Conservation (phyloP, 805 yeast genomes). For the Suhomyces pyralidae region DNA sequence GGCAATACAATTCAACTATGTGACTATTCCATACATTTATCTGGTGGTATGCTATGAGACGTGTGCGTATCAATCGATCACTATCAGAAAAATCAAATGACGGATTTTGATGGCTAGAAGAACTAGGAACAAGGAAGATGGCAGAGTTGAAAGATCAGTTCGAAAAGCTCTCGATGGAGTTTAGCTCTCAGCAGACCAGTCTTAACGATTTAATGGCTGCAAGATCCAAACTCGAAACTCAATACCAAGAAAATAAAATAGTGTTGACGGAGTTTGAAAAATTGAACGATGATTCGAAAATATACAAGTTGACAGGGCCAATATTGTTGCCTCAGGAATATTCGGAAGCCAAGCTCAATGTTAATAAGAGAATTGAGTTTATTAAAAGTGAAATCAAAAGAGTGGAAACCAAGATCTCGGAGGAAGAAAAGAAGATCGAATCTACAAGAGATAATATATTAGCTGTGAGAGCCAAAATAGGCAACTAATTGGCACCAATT, state of each 20-base stretch:
- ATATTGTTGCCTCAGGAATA: slow-evolving; percentile 87
- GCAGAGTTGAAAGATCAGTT: slow-evolving; percentile 22
- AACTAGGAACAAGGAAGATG: neutral
- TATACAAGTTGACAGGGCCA: slow-evolving; percentile 89
- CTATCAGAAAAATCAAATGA: neutral
- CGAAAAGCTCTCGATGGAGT: slow-evolving; percentile 44
- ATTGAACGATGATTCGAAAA: slow-evolving; percentile 65
- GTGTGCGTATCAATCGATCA: neutral
- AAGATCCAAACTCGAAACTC: slow-evolving; percentile 89
- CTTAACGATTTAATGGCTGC: slow-evolving; percentile 58
- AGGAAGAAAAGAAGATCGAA: slow-evolving; percentile 50
- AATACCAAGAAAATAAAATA: slow-evolving; percentile 87
- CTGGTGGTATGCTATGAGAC: neutral
- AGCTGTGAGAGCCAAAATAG: slow-evolving; percentile 39
- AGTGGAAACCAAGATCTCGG: slow-evolving; percentile 65
- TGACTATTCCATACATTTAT: neutral
- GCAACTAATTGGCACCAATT: neutral
- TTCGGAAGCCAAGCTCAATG: slow-evolving; percentile 78
- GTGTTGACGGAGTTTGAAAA: slow-evolving; percentile 75
- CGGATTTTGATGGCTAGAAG: neutral
- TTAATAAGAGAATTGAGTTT: slow-evolving; percentile 84
- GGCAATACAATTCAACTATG: neutral
- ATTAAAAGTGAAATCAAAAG: slow-evolving; percentile 71
- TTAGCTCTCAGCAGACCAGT: slow-evolving; percentile 44
- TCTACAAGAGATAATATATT: slow-evolving; percentile 54